These are phyloP conservation scores for Fomes fomentarius DNA, from an alignment of 1,284 basidiomycete species.

Conservation along the genomic window DNA sequence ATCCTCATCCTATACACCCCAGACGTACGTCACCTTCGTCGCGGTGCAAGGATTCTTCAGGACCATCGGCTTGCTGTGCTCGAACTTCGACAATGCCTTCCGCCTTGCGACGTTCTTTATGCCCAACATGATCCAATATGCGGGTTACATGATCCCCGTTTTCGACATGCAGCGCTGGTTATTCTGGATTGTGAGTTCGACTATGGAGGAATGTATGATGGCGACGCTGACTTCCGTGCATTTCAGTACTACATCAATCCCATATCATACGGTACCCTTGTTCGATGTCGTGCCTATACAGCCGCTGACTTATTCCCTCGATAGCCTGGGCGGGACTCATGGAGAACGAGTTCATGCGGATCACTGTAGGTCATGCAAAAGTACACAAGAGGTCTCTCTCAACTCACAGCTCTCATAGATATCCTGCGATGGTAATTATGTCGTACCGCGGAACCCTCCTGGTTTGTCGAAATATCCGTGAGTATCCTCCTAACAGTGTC, in stretches of 20 bases:
- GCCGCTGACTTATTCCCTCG: neutral
- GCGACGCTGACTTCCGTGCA: neutral
- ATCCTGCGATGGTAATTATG: slow-evolving; percentile 67
- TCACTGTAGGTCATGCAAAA: slow-evolving; percentile 41
- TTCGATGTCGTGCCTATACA: no score
- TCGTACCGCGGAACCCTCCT: slow-evolving; percentile 73
- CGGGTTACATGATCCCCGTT: slow-evolving; percentile 76
- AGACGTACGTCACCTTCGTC: slow-evolving; percentile 59
- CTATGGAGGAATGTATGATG: neutral
- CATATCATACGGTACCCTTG: slow-evolving; percentile 68
- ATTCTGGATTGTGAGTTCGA: slow-evolving; percentile 74
- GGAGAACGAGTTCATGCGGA: slow-evolving; percentile 84
- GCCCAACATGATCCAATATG: slow-evolving; percentile 66
- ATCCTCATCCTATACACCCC: no score
- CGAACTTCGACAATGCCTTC: slow-evolving; percentile 68
- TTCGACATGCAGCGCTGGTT: slow-evolving; percentile 86
- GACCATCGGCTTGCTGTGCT: slow-evolving; percentile 65
- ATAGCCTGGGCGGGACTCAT: slow-evolving; percentile 75
- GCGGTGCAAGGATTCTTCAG: slow-evolving; percentile 79
- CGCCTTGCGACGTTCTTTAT: slow-evolving; percentile 64
- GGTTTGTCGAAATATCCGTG: slow-evolving; percentile 70
- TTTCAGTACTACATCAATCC: slow-evolving; percentile 76
- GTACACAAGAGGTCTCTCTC: no score
- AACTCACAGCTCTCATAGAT: slow-evolving; percentile 39
- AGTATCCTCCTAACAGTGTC: slow-evolving; percentile 30